Evolutionary conservation across 495 filamentous ascomycete species (phyloP).

Genomic region (Lasiosphaeria hispida): DNA sequence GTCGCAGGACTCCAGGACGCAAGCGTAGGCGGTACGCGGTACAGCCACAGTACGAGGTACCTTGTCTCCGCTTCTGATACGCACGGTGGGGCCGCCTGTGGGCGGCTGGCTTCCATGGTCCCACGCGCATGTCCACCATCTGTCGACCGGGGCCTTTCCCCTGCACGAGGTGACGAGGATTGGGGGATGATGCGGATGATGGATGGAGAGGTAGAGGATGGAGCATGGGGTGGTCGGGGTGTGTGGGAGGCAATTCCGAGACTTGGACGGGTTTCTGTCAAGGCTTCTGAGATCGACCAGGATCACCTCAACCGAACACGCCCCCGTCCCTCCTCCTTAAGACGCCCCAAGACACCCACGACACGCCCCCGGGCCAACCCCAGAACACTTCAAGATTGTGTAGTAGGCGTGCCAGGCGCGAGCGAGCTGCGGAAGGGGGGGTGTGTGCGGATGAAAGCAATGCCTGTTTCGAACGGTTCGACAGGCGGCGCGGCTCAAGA

Average conservation of each 20-base stretch:
- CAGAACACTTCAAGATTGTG: not conserved
- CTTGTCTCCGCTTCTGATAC: not conserved
- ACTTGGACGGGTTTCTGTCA: conserved; percentile 14
- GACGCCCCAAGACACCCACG: not conserved
- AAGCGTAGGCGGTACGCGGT: no score
- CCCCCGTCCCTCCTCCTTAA: not conserved
- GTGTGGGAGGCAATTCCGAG: conserved; percentile 18
- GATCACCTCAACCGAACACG: conserved; percentile 8
- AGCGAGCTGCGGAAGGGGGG: not conserved
- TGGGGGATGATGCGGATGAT: not conserved
- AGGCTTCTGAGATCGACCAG: conserved; percentile 17
- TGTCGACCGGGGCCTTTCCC: conserved; percentile 15
- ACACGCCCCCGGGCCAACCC: not conserved
- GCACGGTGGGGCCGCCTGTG: conserved; percentile 7
- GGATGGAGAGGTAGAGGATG: not conserved
- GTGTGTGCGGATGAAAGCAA: conserved; percentile 1
- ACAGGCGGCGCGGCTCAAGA: conserved; percentile 14
- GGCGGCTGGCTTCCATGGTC: conserved; percentile 15
- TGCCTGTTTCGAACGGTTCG: conserved; percentile 15
- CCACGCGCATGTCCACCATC: conserved; percentile 26
- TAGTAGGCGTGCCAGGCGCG: no score
- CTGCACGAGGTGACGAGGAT: conserved; percentile 14
- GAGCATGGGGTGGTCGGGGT: not conserved
- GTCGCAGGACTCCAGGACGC: not conserved
- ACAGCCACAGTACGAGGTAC: conserved; percentile 2